phyloP scores from a whole-genome alignment of 2,329 filamentous ascomycete species.

The Aphanoascus verrucosus region DNA sequence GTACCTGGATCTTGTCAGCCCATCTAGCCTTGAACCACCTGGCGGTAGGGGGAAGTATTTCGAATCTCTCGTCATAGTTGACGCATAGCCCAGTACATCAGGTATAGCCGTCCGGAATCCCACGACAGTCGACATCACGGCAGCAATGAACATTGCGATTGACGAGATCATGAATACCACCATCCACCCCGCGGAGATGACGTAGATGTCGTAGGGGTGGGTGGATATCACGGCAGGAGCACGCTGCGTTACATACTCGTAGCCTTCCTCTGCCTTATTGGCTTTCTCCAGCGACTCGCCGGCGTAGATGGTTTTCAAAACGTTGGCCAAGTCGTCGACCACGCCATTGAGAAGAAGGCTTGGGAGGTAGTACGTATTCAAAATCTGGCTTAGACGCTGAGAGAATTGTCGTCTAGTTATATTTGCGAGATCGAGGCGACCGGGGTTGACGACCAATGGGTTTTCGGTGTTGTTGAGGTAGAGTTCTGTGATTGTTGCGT shows the following conservation, averaged over 20 bases:
- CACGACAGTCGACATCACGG: not conserved
- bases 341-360: conserved; percentile 9
- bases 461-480: conserved; percentile 12
- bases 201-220: not conserved
- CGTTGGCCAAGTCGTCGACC: not conserved
- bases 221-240: not conserved
- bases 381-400: conserved; percentile 5
- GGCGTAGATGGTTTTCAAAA: not conserved
- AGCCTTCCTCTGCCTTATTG: not conserved
- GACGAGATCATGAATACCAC: conserved; percentile 4
- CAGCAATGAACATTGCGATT: conserved; percentile 5
- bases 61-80: conserved; percentile 8
- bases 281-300: no score
- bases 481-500: conserved; percentile 3
- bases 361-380: conserved; percentile 12
- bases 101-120: conserved; percentile 5
- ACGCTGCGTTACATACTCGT: not conserved
- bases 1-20: conserved; percentile 4
- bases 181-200: not conserved
- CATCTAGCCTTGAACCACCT: conserved; percentile 6
- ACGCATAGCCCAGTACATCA: conserved; percentile 8
- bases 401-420: conserved; percentile 5
- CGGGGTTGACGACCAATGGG: conserved; percentile 1
- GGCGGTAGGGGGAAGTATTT: conserved; percentile 4
- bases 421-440: not conserved